phyloP scores from a whole-genome alignment of 2,329 filamentous ascomycete species.

The Lojkania enalia region DNA sequence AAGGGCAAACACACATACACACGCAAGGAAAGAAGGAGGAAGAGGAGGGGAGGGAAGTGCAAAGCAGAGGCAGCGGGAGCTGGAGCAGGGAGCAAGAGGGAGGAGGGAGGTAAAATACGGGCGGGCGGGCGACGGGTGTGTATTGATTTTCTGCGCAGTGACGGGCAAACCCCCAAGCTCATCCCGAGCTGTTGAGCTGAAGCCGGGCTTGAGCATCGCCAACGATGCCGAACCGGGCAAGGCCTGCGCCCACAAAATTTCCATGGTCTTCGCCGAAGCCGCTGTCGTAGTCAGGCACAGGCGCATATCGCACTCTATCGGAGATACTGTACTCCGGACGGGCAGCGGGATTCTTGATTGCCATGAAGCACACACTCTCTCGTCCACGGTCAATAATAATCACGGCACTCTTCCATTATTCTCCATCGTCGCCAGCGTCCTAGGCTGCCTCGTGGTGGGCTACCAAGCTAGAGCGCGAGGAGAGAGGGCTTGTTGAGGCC shows the following conservation, averaged over 20 bases:
- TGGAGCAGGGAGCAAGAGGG: constrained; percentile 1
- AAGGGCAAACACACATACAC: constrained; percentile 11
- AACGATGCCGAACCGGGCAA: constrained; percentile 34
- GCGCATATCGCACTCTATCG: too few species aligned
- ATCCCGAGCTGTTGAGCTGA: constrained; percentile 43
- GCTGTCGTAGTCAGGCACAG: too few species aligned
- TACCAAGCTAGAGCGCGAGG: background rate
- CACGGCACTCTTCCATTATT: too few species aligned
- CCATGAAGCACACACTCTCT: too few species aligned
- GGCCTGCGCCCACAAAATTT: constrained; percentile 6
- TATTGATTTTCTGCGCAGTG: background rate
- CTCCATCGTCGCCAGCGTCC: too few species aligned
- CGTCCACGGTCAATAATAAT: too few species aligned
- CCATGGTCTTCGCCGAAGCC: constrained; percentile 1
- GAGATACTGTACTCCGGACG: too few species aligned
- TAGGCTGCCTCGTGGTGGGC: too few species aligned
- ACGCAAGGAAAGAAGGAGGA: background rate
- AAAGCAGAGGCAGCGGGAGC: too few species aligned
- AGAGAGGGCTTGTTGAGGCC: constrained; percentile 8
- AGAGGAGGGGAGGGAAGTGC: constrained; percentile 8
- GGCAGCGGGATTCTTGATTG: too few species aligned
- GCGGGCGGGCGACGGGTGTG: constrained; percentile 1
- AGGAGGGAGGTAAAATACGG: constrained; percentile 5
- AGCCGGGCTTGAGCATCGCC: constrained; percentile 31
- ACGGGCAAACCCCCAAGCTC: constrained; percentile 28